These are phyloP conservation scores for Gossypium bickii DNA, from an alignment of 345 rosid genomes.

Conservation along the genomic window DNA sequence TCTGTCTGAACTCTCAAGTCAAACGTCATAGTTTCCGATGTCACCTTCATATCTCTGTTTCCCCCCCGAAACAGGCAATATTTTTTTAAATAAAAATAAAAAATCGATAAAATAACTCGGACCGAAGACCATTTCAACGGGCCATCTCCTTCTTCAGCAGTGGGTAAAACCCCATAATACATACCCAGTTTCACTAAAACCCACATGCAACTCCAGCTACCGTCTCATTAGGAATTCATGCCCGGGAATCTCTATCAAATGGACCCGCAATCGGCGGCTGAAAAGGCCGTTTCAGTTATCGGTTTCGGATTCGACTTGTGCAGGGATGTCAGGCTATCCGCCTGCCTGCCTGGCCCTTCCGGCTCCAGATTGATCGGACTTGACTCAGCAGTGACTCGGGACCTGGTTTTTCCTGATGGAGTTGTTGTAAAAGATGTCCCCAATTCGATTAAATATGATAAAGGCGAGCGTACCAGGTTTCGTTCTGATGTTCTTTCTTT, in stretches of 20 bases:
- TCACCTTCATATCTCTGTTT: neutral
- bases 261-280: constrained; percentile 71
- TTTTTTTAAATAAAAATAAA: neutral
- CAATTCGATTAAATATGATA: constrained; percentile 75
- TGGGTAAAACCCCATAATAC: constrained; percentile 3
- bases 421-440: constrained; percentile 59
- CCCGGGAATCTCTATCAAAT: constrained; percentile 32
- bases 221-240: constrained; percentile 27
- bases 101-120: neutral
- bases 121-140: constrained; percentile 33
- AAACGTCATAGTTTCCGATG: neutral
- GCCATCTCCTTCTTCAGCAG: constrained; percentile 10
- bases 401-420: constrained; percentile 72
- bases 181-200: neutral
- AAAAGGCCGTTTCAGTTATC: constrained; percentile 79
- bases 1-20: constrained; percentile 6
- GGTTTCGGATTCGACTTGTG: constrained; percentile 78
- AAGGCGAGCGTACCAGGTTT: constrained; percentile 86
- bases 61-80: neutral
- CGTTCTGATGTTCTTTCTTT: constrained; percentile 80
- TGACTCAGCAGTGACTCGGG: constrained; percentile 37
- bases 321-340: constrained; percentile 50
- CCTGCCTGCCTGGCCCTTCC: constrained; percentile 48
- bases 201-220: neutral
- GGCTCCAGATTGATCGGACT: constrained; percentile 57